Base-by-base conservation (phyloP, 371 early-diverging fungal species). In the Rhizopus sp. region DNA sequence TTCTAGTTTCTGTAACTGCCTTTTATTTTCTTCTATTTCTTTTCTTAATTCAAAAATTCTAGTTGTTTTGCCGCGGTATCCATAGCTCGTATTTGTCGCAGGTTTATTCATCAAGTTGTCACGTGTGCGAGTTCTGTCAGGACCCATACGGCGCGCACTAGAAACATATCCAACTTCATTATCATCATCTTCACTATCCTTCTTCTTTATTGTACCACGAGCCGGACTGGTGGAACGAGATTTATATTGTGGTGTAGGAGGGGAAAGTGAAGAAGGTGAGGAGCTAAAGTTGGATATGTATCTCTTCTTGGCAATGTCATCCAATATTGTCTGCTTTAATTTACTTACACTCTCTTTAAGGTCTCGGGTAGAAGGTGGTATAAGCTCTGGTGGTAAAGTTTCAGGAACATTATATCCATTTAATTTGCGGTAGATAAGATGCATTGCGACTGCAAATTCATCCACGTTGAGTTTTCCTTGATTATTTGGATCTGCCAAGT, bases 381-480 rank as follows among this genome's bases (percentile, higher is more conserved):
- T 77, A 34, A 97, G 78, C 35, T 91, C 91, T 3, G 81, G 76
- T 2, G 97, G 97, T 38, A 97, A 64, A 6, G 67, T 71, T 9
- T 76, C 72, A 8, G 97, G 97, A 8, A 97, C 75, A 49, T 85
- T 88, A 30, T 82, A 78, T 2, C 95, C 95, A 42, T 83, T 86
- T 12, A 93, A 65, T 50, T 91, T 91, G 12, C 88, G 75, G 65
- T 92, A 89, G 41, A 96, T 87, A 29, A 97, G 72, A 68, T 96
- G 92, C 95, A 97, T 94, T 23, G 96, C 96, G 1, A 95, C 94
- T 7, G 93, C 87, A 64, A 96, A 97, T 71, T 95, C 96, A 69
- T 95, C 92, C 16, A 87, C 60, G 64, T 92, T 93, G 50, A 97
- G 85, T 62, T 90, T 89, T 33, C 95, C 97, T 60, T 85, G 83